Base-by-base conservation (phyloP, 352 stramenopile species). In the Ochromonadaceae sp. region DNA sequence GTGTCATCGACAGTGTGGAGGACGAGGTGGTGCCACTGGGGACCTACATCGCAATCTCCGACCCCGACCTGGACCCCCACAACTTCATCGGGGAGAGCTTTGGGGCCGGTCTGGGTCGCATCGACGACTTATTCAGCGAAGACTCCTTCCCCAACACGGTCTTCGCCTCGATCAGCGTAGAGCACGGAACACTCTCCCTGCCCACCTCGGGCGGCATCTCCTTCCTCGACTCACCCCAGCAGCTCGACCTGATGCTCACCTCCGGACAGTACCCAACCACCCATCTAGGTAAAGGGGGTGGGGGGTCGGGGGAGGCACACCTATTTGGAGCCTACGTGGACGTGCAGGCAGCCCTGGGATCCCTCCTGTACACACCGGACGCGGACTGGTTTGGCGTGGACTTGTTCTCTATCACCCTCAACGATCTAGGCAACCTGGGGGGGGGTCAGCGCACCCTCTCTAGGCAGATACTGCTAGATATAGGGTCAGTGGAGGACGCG, bases 371-470 rank as follows among this genome's bases (percentile, higher is more conserved):
- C 25, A 43, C 14, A 7, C 34, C 52, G 7, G 7, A 22, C 20
- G 9, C 10, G 25, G 22, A 61, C 48, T 61, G 34, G 26, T 52
- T 31, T 61, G 52, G 52, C n/a, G 10, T 49, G 10, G 52, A 61
- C 30, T 35, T 61, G 4, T 61, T 61, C 30, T n/a, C 12, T 7
- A 57, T 61, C 10, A 52, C 26, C 10, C 20, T 53, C 9, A 43
- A 61, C 30, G 52, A 61, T 61, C 36, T 61, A 28, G 52, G 52
- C 12, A 10, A 57, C 32, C 25, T 36, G 22, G 52, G 52, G 9
- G 52, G 52, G 22, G 17, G 5, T 3, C 7, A 35, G 20, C 9
- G 25, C 12, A 3, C 15, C 7, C 28, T 47, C 22, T 32, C 52
- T 2, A 43, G 25, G 10, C 44, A 43, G 22, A 61, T 61, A n/a